Percentiles rank a stretch among this genome's conserved stretches.
phyloP scores from a whole-genome alignment of 345 rosid genomes.

The Linum lewisii region DNA sequence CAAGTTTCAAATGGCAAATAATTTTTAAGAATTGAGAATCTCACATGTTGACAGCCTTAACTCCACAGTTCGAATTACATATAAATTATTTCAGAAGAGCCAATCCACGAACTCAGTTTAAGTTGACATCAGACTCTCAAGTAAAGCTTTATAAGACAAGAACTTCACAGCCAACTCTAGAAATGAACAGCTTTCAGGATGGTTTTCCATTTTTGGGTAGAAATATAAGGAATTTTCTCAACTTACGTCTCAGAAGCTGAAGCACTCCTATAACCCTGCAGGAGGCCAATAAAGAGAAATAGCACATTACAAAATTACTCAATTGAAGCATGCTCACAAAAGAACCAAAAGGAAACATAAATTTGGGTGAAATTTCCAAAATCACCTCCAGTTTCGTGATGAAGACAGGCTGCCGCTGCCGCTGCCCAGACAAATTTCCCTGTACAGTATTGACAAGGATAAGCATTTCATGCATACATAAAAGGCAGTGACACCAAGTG shows the following conservation, averaged over 20 bases:
- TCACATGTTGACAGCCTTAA: no score
- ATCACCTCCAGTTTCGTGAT: slow-evolving; percentile 92
- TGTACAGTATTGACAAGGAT: slow-evolving; percentile 23
- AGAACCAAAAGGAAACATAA: not conserved
- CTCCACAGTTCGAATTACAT: no score
- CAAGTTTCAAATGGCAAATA: no score
- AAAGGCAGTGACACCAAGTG: not conserved
- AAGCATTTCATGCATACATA: not conserved
- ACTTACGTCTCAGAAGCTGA: slow-evolving; percentile 93
- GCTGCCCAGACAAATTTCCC: slow-evolving; percentile 92
- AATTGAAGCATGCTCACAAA: not conserved
- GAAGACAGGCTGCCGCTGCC: slow-evolving; percentile 96
- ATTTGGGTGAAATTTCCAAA: slow-evolving; percentile 4
- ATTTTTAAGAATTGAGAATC: not conserved
- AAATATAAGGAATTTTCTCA: not conserved
- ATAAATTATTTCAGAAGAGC: no score
- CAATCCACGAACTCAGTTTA: no score
- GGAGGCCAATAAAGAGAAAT: slow-evolving; percentile 18
- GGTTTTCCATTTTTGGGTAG: not conserved
- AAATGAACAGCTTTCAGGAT: not conserved
- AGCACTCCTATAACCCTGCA: slow-evolving; percentile 86
- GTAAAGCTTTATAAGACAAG: not conserved
- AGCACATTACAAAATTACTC: not conserved
- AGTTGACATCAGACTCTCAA: not conserved
- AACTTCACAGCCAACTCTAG: not conserved